Evolutionary conservation across 495 filamentous ascomycete genomes (phyloP).

Genomic region (Penicillium antarcticum): DNA sequence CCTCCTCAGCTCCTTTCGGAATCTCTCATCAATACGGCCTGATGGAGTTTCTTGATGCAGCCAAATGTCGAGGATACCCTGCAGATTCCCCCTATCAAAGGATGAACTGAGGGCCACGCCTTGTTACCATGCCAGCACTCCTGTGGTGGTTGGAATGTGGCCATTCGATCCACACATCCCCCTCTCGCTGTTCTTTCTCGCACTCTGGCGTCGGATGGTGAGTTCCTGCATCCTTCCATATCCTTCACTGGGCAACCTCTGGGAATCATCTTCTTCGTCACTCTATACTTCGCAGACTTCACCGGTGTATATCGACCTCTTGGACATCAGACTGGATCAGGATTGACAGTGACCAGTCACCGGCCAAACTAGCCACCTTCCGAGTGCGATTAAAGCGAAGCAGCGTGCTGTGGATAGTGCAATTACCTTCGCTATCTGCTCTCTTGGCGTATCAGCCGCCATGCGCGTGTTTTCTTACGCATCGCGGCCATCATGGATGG

Average conservation of each 20-base stretch:
- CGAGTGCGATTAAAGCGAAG: background rate
- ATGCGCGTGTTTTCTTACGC: conserved; percentile 12
- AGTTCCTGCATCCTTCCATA: conserved; percentile 1
- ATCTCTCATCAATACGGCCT: background rate
- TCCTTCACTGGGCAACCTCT: background rate
- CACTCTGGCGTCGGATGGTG: background rate
- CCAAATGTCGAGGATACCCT: background rate
- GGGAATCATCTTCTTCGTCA: background rate
- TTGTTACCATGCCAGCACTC: conserved; percentile 29
- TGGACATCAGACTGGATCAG: no score
- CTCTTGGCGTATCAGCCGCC: background rate
- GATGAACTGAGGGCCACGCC: conserved; percentile 14
- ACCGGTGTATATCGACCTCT: no score
- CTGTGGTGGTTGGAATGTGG: conserved; percentile 20
- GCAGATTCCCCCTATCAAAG: conserved; percentile 3
- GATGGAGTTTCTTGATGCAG: conserved; percentile 9
- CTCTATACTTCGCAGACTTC: background rate
- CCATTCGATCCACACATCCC: conserved; percentile 9
- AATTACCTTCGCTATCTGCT: background rate
- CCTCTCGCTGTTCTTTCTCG: background rate
- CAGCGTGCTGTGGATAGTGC: background rate
- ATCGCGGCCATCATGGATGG: conserved; percentile 17
- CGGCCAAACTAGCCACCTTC: no score
- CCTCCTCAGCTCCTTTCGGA: background rate
- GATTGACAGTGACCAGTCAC: no score